A percentile compares a stretch with the other conserved stretches of the same genome.
These are phyloP conservation scores for Rhodotorula diobovata DNA, from an alignment of 768 basidiomycete species.

Conservation along the genomic window DNA sequence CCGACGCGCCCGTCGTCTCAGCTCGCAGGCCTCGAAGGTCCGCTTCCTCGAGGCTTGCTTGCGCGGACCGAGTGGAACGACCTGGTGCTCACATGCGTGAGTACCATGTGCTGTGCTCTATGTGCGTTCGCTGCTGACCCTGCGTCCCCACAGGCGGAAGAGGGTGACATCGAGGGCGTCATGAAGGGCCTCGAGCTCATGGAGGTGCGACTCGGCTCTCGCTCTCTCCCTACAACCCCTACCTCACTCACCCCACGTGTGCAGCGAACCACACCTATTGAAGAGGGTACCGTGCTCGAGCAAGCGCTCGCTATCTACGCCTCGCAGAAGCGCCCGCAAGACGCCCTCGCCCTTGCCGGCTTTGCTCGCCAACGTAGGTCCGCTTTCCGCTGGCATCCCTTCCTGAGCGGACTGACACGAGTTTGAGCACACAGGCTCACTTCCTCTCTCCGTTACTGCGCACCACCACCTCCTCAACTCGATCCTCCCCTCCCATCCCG, in stretches of 20 bases:
- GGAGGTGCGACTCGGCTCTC: slow-evolving; percentile 46
- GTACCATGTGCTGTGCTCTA: slow-evolving; percentile 35
- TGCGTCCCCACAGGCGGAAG: slow-evolving; percentile 50
- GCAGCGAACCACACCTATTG: slow-evolving; percentile 52
- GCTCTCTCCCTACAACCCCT: not conserved
- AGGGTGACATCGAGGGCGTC: slow-evolving; percentile 54
- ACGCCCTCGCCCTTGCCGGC: slow-evolving; percentile 53
- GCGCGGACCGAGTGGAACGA: slow-evolving; percentile 57
- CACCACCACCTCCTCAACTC: slow-evolving; percentile 62
- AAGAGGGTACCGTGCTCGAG: slow-evolving; percentile 54
- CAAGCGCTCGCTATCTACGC: slow-evolving; percentile 56
- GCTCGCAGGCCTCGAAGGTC: not conserved
- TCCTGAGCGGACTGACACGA: not conserved
- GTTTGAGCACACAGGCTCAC: slow-evolving; percentile 11
- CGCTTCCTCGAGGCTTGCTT: slow-evolving; percentile 53
- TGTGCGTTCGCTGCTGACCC: not conserved
- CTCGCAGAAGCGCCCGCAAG: slow-evolving; percentile 51
- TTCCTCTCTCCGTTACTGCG: slow-evolving; percentile 52
- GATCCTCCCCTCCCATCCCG: slow-evolving; percentile 55
- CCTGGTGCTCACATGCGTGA: slow-evolving; percentile 56
- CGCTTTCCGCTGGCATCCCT: not conserved
- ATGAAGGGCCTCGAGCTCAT: slow-evolving; percentile 57
- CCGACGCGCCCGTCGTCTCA: too few species aligned
- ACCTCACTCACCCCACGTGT: not conserved
- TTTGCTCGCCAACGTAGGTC: slow-evolving; percentile 53